A percentile compares a stretch with the other conserved stretches of the same genome.
These are phyloP conservation scores for Lactarius akahatsu DNA, from an alignment of 768 basidiomycete genomes.

Conservation along the genomic window DNA sequence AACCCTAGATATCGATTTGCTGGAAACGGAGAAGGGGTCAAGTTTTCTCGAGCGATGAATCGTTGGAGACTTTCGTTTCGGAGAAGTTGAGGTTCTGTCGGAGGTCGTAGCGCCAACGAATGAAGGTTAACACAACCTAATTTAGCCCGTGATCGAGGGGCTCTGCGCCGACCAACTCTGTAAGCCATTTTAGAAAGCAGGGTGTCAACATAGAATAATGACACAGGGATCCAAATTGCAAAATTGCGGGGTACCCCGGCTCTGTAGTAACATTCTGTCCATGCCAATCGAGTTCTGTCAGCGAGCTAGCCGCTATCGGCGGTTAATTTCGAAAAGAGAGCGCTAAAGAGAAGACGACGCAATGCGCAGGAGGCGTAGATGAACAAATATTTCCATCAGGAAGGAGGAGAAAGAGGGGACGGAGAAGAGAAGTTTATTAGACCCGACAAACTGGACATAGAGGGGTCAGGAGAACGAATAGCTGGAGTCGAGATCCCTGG, in stretches of 20 bases:
- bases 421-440: constrained; percentile 29
- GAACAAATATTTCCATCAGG: constrained; percentile 30
- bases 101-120: constrained; percentile 20
- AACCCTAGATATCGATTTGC: constrained; percentile 27
- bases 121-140: constrained; percentile 17
- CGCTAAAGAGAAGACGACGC: constrained; percentile 21
- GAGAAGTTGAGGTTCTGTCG: constrained; percentile 17
- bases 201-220: constrained; percentile 15
- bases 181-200: constrained; percentile 5
- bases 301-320: constrained; percentile 22
- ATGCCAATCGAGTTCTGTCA: constrained; percentile 11
- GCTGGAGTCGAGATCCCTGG: constrained; percentile 23
- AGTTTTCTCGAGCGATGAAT: constrained; percentile 19
- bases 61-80: constrained; percentile 14
- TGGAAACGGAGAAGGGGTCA: constrained; percentile 14
- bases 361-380: constrained; percentile 29
- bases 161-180: constrained; percentile 18
- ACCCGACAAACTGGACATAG: constrained; percentile 26
- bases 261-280: background rate
- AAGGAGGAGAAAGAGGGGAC: constrained; percentile 28
- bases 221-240: constrained; percentile 17
- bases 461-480: constrained; percentile 26
- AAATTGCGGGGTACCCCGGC: constrained; percentile 23
- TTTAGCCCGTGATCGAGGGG: constrained; percentile 25
- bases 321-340: constrained; percentile 21